A percentile compares a stretch with the other conserved stretches of the same genome.
These are phyloP conservation scores for Trichoderma sp. DNA, from an alignment of 2,329 filamentous ascomycete species.

Conservation along the genomic window DNA sequence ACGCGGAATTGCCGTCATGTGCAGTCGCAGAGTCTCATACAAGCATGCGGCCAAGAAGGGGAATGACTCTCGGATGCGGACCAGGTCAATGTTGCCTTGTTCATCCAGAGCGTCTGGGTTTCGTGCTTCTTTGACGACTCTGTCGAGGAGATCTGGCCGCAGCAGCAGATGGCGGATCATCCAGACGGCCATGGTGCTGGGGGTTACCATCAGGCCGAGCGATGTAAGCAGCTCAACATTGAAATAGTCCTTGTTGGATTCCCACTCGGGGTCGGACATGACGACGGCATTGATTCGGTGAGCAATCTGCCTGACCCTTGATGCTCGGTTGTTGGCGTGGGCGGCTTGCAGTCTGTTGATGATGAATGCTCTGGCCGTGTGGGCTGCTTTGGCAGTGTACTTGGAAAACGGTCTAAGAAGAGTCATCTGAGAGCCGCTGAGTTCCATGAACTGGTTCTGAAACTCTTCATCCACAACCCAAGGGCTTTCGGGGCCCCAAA, in stretches of 20 bases:
- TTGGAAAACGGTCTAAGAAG: conserved; percentile 33
- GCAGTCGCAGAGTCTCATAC: conserved; percentile 38
- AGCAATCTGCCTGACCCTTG: conserved; percentile 31
- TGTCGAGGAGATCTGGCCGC: conserved; percentile 27
- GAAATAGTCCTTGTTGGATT: conserved; percentile 37
- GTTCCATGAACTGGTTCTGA: conserved; percentile 36
- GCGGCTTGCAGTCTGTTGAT: conserved; percentile 32
- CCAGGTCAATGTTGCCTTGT: conserved; percentile 29
- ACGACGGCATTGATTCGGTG: conserved; percentile 38
- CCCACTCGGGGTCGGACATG: conserved; percentile 35
- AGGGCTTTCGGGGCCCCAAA: conserved; percentile 37
- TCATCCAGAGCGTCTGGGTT: conserved; percentile 22
- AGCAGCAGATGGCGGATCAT: conserved; percentile 35
- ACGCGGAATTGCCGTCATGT: conserved; percentile 37
- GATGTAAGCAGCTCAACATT: conserved; percentile 38
- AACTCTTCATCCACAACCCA: conserved; percentile 38
- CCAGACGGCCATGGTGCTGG: conserved; percentile 38
- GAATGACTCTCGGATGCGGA: conserved; percentile 32
- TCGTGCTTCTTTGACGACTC: conserved; percentile 32
- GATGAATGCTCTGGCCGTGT: conserved; percentile 34
- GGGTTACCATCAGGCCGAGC: conserved; percentile 36
- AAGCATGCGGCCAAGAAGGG: conserved; percentile 37
- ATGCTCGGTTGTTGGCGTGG: conserved; percentile 32
- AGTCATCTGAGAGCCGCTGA: conserved; percentile 36
- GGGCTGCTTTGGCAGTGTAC: conserved; percentile 34